A percentile compares a stretch with the other conserved stretches of the same genome.
Evolutionary conservation across 495 filamentous ascomycete species (phyloP).

Genomic region (Thozetella sp.): DNA sequence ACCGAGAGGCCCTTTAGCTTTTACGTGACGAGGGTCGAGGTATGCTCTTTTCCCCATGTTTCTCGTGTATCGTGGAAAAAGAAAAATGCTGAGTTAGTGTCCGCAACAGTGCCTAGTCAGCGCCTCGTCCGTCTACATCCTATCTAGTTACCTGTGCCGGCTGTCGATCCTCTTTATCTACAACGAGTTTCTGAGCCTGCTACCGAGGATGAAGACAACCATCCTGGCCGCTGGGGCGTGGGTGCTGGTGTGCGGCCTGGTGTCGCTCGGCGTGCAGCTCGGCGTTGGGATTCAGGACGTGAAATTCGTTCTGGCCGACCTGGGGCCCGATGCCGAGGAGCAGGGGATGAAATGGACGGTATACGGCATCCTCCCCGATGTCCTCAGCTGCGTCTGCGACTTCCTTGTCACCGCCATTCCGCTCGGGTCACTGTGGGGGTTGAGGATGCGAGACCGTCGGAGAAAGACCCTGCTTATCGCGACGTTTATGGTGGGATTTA

Average conservation of each 20-base stretch:
- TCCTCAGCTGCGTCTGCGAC: slow-evolving; percentile 1
- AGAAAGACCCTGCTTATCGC: background rate
- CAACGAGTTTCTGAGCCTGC: background rate
- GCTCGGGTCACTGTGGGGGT: background rate
- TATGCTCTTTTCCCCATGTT: background rate
- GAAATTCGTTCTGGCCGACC: background rate
- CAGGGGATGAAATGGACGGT: background rate
- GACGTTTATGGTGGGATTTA: background rate
- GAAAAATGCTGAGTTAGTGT: background rate
- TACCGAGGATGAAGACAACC: background rate
- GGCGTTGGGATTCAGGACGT: background rate
- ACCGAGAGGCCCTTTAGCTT: background rate
- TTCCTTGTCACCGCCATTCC: slow-evolving; percentile 1
- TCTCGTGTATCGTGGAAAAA: background rate
- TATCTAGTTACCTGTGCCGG: background rate
- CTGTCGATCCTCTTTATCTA: slow-evolving; percentile 1
- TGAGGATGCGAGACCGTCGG: background rate
- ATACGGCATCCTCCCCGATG: background rate
- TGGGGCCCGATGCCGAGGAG: background rate
- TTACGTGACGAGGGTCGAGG: background rate
- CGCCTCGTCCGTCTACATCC: background rate
- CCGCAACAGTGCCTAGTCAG: background rate
- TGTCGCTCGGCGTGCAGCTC: background rate
- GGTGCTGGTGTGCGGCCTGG: background rate
- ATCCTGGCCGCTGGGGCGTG: background rate